Evolutionary conservation across 2,329 filamentous ascomycete genomes (phyloP).

Genomic region (Penicillium sp.): DNA sequence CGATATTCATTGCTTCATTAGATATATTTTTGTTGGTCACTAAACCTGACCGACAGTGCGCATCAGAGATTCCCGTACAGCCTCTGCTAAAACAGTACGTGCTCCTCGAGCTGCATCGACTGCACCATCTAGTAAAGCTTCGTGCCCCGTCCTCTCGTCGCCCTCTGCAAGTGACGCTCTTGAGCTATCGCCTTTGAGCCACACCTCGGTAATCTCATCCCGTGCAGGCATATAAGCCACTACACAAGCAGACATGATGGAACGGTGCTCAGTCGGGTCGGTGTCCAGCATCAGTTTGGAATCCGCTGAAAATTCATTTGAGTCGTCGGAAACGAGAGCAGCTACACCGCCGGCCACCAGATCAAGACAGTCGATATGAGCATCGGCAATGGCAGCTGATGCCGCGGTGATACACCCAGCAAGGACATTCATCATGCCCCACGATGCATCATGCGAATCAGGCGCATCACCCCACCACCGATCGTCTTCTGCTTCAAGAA

Average conservation of each 20-base stretch:
- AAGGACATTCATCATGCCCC: slow-evolving; percentile 88
- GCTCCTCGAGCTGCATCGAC: slow-evolving; percentile 61
- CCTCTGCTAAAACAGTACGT: slow-evolving; percentile 59
- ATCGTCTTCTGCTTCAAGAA: slow-evolving; percentile 90
- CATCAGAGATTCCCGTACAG: slow-evolving; percentile 57
- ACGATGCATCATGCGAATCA: slow-evolving; percentile 59
- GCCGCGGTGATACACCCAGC: slow-evolving; percentile 91
- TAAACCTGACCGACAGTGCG: slow-evolving; percentile 30
- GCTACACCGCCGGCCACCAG: slow-evolving; percentile 85
- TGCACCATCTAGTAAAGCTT: slow-evolving; percentile 60
- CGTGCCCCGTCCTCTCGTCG: slow-evolving; percentile 43
- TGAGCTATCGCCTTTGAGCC: slow-evolving; percentile 74
- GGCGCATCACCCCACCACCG: slow-evolving; percentile 59
- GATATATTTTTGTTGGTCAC: slow-evolving; percentile 6
- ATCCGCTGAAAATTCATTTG: slow-evolving; percentile 19
- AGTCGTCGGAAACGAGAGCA: slow-evolving; percentile 60
- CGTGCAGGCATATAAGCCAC: slow-evolving; percentile 82
- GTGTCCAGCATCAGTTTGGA: slow-evolving; percentile 67
- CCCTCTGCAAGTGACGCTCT: slow-evolving; percentile 27
- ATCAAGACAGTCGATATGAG: slow-evolving; percentile 93
- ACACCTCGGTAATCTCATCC: slow-evolving; percentile 91
- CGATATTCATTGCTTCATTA: slow-evolving; percentile 28
- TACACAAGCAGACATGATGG: slow-evolving; percentile 78
- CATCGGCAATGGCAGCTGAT: slow-evolving; percentile 87
- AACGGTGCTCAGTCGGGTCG: slow-evolving; percentile 72